A percentile compares a stretch with the other conserved stretches of the same genome.
These are phyloP conservation scores for Talaromyces sp. DNA, from an alignment of 2,329 filamentous ascomycete genomes.

Conservation along the genomic window DNA sequence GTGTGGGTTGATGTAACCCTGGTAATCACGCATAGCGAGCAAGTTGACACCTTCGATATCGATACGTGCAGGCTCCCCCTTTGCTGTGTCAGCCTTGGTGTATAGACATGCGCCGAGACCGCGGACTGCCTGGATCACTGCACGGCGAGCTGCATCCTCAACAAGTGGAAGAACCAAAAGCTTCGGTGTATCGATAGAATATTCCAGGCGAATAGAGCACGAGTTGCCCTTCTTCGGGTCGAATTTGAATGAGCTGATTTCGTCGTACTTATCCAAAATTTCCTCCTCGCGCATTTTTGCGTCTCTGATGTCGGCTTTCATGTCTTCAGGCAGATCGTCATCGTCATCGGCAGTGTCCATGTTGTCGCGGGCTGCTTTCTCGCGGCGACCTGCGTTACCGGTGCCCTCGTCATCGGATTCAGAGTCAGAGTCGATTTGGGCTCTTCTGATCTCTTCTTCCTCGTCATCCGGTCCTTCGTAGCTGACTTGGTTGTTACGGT, in stretches of 20 bases:
- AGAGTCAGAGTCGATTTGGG: slow-evolving; percentile 54
- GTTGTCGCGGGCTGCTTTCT: slow-evolving; percentile 24
- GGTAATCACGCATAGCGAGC: slow-evolving; percentile 81
- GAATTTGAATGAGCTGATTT: slow-evolving; percentile 73
- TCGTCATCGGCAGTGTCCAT: slow-evolving; percentile 37
- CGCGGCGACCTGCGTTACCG: neutral
- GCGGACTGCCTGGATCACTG: slow-evolving; percentile 81
- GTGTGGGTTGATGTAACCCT: slow-evolving; percentile 80
- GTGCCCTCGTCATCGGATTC: slow-evolving; percentile 27
- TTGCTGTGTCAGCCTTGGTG: slow-evolving; percentile 55
- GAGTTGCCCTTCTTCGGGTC: slow-evolving; percentile 67
- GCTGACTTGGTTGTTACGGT: slow-evolving; percentile 74
- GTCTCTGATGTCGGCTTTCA: slow-evolving; percentile 37
- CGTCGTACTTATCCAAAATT: slow-evolving; percentile 58
- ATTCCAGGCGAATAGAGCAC: slow-evolving; percentile 79
- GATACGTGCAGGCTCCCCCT: slow-evolving; percentile 48
- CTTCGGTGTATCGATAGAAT: slow-evolving; percentile 75
- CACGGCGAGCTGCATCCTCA: slow-evolving; percentile 69
- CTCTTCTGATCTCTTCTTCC: slow-evolving; percentile 71
- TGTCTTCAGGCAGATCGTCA: slow-evolving; percentile 42
- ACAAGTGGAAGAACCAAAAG: slow-evolving; percentile 89
- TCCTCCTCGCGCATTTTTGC: slow-evolving; percentile 55
- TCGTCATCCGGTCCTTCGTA: slow-evolving; percentile 93
- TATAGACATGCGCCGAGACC: slow-evolving; percentile 70
- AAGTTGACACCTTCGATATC: slow-evolving; percentile 84